Conservation (phyloP, 2,329 filamentous ascomycete genomes). For the Chaetomium globosum region DNA sequence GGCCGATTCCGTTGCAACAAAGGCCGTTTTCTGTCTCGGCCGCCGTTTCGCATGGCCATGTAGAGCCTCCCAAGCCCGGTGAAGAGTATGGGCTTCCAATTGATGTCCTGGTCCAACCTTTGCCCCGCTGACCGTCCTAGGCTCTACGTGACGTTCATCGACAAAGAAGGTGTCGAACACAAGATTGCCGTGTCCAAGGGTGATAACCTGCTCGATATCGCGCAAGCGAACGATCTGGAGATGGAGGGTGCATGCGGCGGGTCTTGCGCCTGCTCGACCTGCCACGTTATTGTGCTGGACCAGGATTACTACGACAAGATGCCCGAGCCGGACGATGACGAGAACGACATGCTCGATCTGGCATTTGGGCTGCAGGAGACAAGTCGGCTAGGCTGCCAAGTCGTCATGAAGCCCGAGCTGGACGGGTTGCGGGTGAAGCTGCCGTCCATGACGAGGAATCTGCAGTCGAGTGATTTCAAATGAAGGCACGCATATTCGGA, state of each 20-base stretch:
- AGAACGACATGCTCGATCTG: conserved; percentile 89
- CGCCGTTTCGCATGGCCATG: conserved; percentile 69
- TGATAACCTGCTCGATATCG: conserved; percentile 93
- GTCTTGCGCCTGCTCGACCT: conserved; percentile 90
- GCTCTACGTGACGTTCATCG: conserved; percentile 86
- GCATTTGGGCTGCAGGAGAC: conserved; percentile 91
- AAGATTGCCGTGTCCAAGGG: conserved; percentile 80
- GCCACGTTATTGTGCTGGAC: conserved; percentile 81
- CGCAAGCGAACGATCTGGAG: conserved; percentile 90
- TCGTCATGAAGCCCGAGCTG: conserved; percentile 86
- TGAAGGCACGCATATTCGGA: conserved; percentile 30
- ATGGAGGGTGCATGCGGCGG: conserved; percentile 99
- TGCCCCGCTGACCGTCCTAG: conserved; percentile 48
- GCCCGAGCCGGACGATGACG: conserved; percentile 75
- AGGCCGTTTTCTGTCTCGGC: conserved; percentile 66
- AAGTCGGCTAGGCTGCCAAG: conserved; percentile 80
- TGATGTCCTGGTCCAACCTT: not conserved
- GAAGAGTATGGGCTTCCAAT: conserved; percentile 68
- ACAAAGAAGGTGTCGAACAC: conserved; percentile 79
- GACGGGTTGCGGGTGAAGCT: conserved; percentile 84
- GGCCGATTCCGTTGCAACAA: conserved; percentile 10
- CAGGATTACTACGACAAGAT: conserved; percentile 76
- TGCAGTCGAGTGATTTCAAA: conserved; percentile 92
- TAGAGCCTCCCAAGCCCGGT: conserved; percentile 81
- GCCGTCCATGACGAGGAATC: conserved; percentile 90